Evolutionary conservation across 2,329 filamentous ascomycete genomes (phyloP).

Genomic region (Epichloe gansuensis): DNA sequence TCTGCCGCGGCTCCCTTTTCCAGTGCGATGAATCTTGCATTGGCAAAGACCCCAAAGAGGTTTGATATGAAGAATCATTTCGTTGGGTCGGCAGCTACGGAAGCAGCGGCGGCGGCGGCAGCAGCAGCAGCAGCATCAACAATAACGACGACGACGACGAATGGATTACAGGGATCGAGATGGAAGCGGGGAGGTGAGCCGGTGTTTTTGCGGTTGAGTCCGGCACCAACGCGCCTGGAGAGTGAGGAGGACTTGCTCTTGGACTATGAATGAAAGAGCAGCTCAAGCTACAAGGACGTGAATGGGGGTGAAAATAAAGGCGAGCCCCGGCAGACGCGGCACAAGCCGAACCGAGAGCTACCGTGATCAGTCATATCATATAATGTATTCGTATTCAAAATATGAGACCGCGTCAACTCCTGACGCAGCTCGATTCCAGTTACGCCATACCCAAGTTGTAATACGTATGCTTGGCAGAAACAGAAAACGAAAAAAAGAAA

Average conservation of each 20-base stretch:
- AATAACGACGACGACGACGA: too few species aligned
- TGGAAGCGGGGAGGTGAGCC: neutral
- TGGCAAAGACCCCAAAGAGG: neutral
- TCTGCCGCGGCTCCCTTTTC: neutral
- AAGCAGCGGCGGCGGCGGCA: neutral
- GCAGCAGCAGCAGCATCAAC: too few species aligned
- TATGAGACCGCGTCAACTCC: neutral
- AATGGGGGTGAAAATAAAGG: neutral
- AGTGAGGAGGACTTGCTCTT: conserved; percentile 2
- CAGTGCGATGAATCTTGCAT: neutral
- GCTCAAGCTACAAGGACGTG: neutral
- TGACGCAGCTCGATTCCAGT: neutral
- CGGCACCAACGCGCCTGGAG: neutral
- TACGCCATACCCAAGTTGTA: neutral
- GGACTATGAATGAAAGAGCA: neutral
- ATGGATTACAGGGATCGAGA: neutral
- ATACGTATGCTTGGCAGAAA: neutral
- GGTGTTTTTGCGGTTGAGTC: neutral
- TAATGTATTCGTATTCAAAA: neutral
- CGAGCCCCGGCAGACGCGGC: too few species aligned
- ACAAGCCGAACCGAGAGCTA: too few species aligned
- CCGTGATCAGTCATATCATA: neutral
- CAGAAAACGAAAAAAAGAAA: neutral
- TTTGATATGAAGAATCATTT: neutral
- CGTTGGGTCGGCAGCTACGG: neutral